Conservation (phyloP, 176 grass and related monocot species). For the bread wheat (Triticum aestivum) region IWGSC_CS_RefSeq_v2.1 NC_057808.1:393850845-393851344, state of each 20-base stretch:
- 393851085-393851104: background rate
- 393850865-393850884: slow-evolving; percentile 20
- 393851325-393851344: slow-evolving; percentile 12
- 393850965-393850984: background rate
- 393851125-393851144: background rate
- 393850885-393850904: slow-evolving; percentile 34
- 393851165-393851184: background rate
- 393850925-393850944: slow-evolving; percentile 23
- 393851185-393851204: background rate
- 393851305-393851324: background rate
- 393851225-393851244: background rate
- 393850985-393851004: background rate
- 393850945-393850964: background rate
- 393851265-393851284: background rate
- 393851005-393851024: background rate
- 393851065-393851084: background rate
- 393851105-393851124: background rate
- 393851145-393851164: background rate
- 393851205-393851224: background rate
- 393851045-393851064: background rate
- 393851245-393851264: background rate
- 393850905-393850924: background rate
- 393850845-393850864: slow-evolving; percentile 48
- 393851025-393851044: background rate
- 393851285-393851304: slow-evolving; percentile 22